phyloP scores from a whole-genome alignment of 169 alveolate genomes.

The Plasmodium vinckei region DNA sequence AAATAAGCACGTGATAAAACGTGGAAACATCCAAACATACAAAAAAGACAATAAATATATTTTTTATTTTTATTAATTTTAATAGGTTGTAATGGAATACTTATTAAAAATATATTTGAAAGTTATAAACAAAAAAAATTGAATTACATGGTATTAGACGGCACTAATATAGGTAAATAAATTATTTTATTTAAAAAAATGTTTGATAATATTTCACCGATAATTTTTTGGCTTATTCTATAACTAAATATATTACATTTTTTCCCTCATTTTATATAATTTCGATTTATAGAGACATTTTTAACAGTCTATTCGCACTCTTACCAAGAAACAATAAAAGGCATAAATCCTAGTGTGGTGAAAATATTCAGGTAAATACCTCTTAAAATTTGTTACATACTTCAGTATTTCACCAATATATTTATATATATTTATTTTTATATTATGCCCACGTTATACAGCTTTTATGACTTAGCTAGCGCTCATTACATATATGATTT shows the following conservation, averaged over 20 bases:
- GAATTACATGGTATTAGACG: constrained; percentile 63
- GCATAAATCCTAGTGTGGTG: constrained; percentile 52
- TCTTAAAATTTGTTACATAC: neutral
- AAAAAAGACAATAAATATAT: neutral
- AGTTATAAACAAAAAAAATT: constrained; percentile 48
- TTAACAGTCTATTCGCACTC: constrained; percentile 66
- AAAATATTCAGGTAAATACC: constrained; percentile 47
- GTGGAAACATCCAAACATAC: neutral
- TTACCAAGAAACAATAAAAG: constrained; percentile 59
- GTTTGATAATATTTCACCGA: too few species aligned
- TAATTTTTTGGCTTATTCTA: too few species aligned
- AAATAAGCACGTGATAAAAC: neutral
- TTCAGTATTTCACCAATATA: neutral
- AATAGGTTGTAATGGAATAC: constrained; percentile 71
- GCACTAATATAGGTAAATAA: constrained; percentile 69
- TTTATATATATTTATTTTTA: neutral
- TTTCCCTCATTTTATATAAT: neutral
- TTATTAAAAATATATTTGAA: constrained; percentile 49
- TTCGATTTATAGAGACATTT: constrained; percentile 28
- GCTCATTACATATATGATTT: constrained; percentile 47
- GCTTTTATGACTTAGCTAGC: constrained; percentile 48
- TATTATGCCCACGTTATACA: constrained; percentile 3
- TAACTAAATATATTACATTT: neutral
- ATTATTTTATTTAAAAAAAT: too few species aligned
- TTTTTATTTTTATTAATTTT: constrained; percentile 3